phyloP scores from a whole-genome alignment of 257 asterid species.

The Catharanthus roseus region DNA sequence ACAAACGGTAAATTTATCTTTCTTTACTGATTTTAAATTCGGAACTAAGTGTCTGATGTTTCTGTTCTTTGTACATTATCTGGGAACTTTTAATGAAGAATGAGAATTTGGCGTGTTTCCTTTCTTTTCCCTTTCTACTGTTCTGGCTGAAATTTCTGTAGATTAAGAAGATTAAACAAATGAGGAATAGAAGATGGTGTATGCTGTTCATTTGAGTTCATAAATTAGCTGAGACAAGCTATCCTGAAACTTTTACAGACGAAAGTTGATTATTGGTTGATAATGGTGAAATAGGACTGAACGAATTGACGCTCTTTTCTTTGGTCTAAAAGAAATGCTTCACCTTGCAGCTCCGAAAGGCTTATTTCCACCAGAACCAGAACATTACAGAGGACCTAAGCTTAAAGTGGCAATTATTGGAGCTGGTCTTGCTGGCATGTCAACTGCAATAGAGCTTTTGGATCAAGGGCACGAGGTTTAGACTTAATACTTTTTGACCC shows the following conservation, averaged over 20 bases:
- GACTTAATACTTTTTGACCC: neutral
- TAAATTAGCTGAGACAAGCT: neutral
- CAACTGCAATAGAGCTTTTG: conserved; percentile 98
- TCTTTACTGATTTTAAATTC: neutral
- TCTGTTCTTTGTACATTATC: neutral
- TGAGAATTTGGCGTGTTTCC: neutral
- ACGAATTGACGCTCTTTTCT: neutral
- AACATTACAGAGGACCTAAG: conserved; percentile 89
- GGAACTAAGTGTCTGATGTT: neutral
- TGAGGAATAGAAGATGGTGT: neutral
- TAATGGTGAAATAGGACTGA: neutral
- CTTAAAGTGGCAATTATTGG: conserved; percentile 94
- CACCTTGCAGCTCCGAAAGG: conserved; percentile 88
- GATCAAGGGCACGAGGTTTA: conserved; percentile 99
- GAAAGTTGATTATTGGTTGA: neutral
- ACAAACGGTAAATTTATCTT: conserved; percentile 45
- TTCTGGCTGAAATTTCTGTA: neutral
- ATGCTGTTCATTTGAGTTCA: no score
- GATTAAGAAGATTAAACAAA: no score
- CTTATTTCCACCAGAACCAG: conserved; percentile 94
- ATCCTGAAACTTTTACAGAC: neutral
- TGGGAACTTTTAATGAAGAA: neutral
- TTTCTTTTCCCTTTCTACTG: no score
- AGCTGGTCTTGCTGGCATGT: conserved; percentile 99
- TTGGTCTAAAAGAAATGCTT: conserved; percentile 17